Evolutionary conservation across 2,329 filamentous ascomycete species (phyloP), one percentile per base, ranked within the genome.

Genomic region (Colletotrichum sublineola): DNA sequence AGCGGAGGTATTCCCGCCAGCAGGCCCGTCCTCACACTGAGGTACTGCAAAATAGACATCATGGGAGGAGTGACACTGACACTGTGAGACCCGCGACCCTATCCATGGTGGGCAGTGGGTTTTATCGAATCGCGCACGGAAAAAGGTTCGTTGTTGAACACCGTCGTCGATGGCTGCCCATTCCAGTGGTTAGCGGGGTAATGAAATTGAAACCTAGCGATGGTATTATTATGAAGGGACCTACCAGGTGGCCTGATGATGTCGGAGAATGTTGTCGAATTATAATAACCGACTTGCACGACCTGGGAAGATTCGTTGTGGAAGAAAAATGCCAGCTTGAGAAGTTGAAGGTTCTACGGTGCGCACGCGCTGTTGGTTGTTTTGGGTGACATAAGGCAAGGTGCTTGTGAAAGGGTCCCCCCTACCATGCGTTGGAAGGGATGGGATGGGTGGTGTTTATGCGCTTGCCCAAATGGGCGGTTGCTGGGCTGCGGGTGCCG

Each of bases 101-200:
- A 33, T 69, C 63, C 70, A 73, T 73, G 60, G 42, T 70, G 55
- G 40, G 72, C 65, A 50, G 57, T 63, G 53, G 42, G 40, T 67
- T 58, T 67, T 64, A 65, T 58, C n/a, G 56, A 53, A 63, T 38
- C 14, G 56, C 31, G 40, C 66, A 57, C 61, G 60, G 48, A 55
- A 52, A 44, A 71, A 63, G 73, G 67, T 66, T 71, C 68, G 53
- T 56, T 63, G 48, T 68, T 67, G 62, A 50, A 65, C 75, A 53
- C 64, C 42, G 61, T 74, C 42, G 57, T 73, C 42, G 63, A 40
- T 55, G 48, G 58, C 57, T 63, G 36, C 53, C 31, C 81, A 83
- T 83, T 83, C 82, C 82, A 81, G 72, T 67, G 74, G 82, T 84
- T 82, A 84, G 82, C 82, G 79, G 80, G 81, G 81, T 80, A 81